A percentile compares a stretch with the other conserved stretches of the same genome.
Conservation (phyloP, 2,329 filamentous ascomycete species). For the Ophiostoma piceae region DNA sequence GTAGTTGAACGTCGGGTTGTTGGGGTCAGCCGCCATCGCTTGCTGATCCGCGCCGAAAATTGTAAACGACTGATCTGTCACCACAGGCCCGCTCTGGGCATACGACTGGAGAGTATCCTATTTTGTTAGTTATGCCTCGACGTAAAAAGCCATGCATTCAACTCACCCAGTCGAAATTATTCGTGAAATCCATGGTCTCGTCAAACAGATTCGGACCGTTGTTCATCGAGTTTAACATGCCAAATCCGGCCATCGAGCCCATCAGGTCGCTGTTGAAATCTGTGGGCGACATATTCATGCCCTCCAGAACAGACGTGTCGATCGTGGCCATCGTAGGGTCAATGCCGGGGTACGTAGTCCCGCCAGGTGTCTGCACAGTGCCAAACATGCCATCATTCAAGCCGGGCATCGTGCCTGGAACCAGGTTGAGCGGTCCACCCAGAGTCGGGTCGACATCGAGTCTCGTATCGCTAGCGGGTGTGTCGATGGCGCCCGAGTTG, state of each 20-base stretch:
- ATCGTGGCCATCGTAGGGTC: slow-evolving; percentile 38
- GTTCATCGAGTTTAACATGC: slow-evolving; percentile 46
- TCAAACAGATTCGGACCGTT: slow-evolving; percentile 19
- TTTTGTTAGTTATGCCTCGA: neutral
- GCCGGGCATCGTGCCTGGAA: slow-evolving; percentile 32
- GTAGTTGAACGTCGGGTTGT: slow-evolving; percentile 6
- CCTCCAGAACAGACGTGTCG: slow-evolving; percentile 17
- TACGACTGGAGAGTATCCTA: slow-evolving; percentile 55
- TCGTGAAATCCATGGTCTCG: slow-evolving; percentile 42
- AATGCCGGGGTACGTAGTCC: slow-evolving; percentile 42
- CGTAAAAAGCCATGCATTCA: neutral
- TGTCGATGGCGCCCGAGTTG: slow-evolving; percentile 5
- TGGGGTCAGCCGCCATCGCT: neutral
- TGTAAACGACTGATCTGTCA: slow-evolving; percentile 47
- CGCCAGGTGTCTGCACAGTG: slow-evolving; percentile 37
- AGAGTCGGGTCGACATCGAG: slow-evolving; percentile 38
- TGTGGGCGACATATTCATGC: slow-evolving; percentile 30
- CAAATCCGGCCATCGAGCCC: slow-evolving; percentile 31
- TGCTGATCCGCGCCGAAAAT: slow-evolving; percentile 37
- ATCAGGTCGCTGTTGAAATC: slow-evolving; percentile 37
- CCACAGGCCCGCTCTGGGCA: slow-evolving; percentile 51
- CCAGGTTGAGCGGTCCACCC: slow-evolving; percentile 38
- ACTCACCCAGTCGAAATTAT: slow-evolving; percentile 57
- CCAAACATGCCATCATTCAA: slow-evolving; percentile 26
- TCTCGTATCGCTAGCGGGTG: slow-evolving; percentile 31